A percentile compares a stretch with the other conserved stretches of the same genome.
Evolutionary conservation across 345 rosid genomes (phyloP).

Genomic region (Pelargonium nanum): DNA sequence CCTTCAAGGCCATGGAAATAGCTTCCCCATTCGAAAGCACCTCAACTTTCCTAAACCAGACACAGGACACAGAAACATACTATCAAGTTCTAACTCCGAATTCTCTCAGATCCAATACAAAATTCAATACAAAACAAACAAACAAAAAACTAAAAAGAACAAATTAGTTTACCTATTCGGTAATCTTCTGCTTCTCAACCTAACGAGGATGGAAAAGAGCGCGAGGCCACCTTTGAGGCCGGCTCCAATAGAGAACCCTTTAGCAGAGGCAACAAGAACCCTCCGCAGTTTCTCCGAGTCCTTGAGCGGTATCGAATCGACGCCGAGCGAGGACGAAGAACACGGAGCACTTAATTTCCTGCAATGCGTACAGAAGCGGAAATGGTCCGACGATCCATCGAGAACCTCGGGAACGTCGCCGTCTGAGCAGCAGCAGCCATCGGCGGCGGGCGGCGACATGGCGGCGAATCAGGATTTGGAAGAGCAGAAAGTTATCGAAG

Average conservation of each 20-base stretch:
- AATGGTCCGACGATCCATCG: neutral
- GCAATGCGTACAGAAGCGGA: neutral
- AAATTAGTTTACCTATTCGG: conserved; percentile 27
- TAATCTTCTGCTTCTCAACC: conserved; percentile 52
- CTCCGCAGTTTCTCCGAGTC: conserved; percentile 67
- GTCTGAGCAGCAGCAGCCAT: neutral
- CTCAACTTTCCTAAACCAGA: conserved; percentile 43
- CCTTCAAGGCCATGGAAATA: conserved; percentile 54
- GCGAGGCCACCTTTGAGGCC: conserved; percentile 92
- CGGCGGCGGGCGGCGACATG: neutral
- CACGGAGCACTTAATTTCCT: neutral
- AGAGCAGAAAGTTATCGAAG: too few relatives aligned
- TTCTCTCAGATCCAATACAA: conserved; percentile 7
- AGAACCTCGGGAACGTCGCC: neutral
- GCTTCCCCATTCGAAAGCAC: conserved; percentile 56
- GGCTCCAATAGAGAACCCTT: conserved; percentile 88
- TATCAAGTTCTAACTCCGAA: neutral
- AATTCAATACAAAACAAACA: neutral
- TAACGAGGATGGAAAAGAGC: conserved; percentile 61
- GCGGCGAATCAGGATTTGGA: neutral
- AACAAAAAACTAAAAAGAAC: neutral
- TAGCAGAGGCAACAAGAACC: conserved; percentile 49
- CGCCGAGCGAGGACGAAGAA: conserved; percentile 7
- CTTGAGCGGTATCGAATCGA: conserved; percentile 19
- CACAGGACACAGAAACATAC: neutral